These are phyloP conservation scores for Exophiala dermatitidis DNA, from an alignment of 2,329 filamentous ascomycete species.

Conservation along the genomic window DNA sequence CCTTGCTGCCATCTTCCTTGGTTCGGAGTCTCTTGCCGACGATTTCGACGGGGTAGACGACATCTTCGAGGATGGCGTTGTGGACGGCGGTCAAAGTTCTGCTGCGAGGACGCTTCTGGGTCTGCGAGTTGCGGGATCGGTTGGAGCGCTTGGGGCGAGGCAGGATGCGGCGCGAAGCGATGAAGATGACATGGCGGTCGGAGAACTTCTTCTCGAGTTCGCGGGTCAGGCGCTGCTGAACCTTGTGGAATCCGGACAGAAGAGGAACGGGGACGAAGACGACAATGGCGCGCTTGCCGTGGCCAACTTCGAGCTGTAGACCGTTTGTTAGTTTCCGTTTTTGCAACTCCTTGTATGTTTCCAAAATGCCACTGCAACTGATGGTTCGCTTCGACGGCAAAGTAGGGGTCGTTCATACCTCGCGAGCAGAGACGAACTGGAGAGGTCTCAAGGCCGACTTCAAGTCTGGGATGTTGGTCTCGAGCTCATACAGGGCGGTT, in stretches of 20 bases:
- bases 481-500: constrained; percentile 94
- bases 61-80: constrained; percentile 94
- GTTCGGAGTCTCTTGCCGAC: constrained; percentile 98
- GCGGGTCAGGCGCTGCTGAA: constrained; percentile 98
- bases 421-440: constrained; percentile 97
- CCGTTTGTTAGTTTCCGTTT: no score
- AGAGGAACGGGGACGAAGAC: constrained; percentile 99
- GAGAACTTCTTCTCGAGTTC: constrained; percentile 99
- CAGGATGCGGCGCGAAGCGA: constrained; percentile 96
- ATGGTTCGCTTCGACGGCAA: neutral
- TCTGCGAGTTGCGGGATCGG: constrained; percentile 92
- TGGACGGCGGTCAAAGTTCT: constrained; percentile 97
- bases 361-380: neutral
- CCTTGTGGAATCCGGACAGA: constrained; percentile 96
- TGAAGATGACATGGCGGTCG: constrained; percentile 98
- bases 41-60: constrained; percentile 99
- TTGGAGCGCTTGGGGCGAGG: constrained; percentile 97
- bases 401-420: constrained; percentile 56
- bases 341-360: no score
- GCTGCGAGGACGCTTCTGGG: constrained; percentile 96
- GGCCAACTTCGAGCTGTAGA: constrained; percentile 95
- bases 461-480: constrained; percentile 98
- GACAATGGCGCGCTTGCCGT: constrained; percentile 99
- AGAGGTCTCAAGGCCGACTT: constrained; percentile 92
- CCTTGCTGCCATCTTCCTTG: constrained; percentile 97